phyloP scores from a whole-genome alignment of 169 alveolate genomes.

The Cytauxzoon felis region DNA sequence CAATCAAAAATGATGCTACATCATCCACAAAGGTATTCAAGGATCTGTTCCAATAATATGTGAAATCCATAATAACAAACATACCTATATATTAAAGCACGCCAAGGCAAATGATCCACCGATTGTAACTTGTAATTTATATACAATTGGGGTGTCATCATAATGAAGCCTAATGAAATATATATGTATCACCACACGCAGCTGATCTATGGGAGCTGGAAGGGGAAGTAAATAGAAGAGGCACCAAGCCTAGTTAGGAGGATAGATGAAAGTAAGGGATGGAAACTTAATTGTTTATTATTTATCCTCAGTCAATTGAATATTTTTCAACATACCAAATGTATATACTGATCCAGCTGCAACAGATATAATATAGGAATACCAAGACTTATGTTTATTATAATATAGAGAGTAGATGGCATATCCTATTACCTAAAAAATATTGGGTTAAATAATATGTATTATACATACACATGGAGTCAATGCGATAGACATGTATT shows the following conservation, averaged over 20 bases:
- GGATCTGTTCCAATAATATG: constrained; percentile 69
- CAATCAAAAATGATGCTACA: constrained; percentile 94
- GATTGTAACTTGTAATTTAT: constrained; percentile 96
- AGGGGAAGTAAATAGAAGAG: too few species aligned
- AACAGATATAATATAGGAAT: constrained; percentile 88
- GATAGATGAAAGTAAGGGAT: too few species aligned
- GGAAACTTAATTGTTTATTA: too few species aligned
- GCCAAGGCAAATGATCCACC: constrained; percentile 99
- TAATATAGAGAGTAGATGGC: constrained; percentile 87
- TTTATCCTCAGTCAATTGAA: not conserved
- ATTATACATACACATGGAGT: constrained; percentile 74
- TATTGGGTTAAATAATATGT: not conserved
- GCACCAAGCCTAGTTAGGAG: too few species aligned
- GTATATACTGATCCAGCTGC: constrained; percentile 90
- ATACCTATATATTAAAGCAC: constrained; percentile 88
- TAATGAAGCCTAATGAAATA: constrained; percentile 81
- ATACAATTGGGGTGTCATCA: constrained; percentile 97
- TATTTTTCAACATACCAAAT: constrained; percentile 60
- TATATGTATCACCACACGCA: not conserved
- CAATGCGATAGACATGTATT: constrained; percentile 84
- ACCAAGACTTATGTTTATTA: constrained; percentile 91
- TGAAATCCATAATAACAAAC: not conserved
- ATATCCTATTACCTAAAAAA: constrained; percentile 69
- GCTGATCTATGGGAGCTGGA: not conserved
- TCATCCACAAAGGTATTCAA: constrained; percentile 97